Evolutionary conservation across 352 stramenopile species (phyloP).

Genomic region (Globisporangium nunn): DNA sequence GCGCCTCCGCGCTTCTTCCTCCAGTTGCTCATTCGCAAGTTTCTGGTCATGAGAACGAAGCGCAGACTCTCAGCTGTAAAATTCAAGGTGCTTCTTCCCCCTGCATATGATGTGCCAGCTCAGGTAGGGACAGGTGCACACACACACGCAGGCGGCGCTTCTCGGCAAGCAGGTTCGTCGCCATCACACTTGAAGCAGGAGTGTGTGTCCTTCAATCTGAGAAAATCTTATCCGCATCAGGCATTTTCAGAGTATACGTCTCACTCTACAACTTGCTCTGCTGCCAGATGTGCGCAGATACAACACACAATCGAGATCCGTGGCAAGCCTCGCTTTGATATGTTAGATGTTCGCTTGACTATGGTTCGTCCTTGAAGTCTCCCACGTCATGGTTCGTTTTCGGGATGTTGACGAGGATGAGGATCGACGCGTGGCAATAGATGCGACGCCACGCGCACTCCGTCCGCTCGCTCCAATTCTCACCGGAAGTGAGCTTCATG

Average conservation of each 20-base stretch:
- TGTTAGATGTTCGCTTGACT: no score
- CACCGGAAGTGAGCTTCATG: constrained; percentile 42
- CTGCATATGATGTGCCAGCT: no score
- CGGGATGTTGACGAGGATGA: constrained; percentile 62
- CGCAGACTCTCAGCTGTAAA: no score
- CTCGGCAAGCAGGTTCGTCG: constrained; percentile 28
- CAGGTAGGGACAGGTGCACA: not conserved
- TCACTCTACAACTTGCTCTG: no score
- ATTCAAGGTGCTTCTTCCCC: no score
- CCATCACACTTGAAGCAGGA: not conserved
- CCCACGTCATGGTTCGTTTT: constrained; percentile 37
- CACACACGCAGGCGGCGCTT: constrained; percentile 30
- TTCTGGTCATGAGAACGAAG: constrained; percentile 25
- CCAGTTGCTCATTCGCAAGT: constrained; percentile 62
- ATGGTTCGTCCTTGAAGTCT: constrained; percentile 17
- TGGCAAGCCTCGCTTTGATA: no score
- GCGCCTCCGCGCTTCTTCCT: constrained; percentile 38
- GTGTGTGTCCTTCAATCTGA: not conserved
- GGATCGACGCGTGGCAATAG: constrained; percentile 49
- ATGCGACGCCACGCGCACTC: constrained; percentile 50
- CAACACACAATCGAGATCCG: no score
- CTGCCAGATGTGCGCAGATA: no score
- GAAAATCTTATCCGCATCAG: no score
- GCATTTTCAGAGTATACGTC: no score
- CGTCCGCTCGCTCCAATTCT: constrained; percentile 38